phyloP scores from a whole-genome alignment of 2,329 filamentous ascomycete species.

The Biscogniauxia mediterranea region DNA sequence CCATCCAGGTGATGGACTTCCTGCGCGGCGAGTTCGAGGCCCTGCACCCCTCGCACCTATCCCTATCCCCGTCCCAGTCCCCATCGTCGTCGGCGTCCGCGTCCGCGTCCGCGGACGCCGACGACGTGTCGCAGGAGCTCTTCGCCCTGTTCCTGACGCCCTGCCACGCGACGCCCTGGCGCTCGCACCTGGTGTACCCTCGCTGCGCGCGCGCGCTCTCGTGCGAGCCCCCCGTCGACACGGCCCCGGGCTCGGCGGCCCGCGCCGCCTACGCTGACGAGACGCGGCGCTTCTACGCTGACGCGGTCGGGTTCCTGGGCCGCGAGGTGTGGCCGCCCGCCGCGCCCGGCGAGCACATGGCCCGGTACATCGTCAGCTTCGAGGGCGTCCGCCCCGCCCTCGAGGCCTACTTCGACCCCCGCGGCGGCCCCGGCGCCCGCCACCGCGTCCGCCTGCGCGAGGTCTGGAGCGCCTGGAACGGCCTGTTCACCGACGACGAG shows the following conservation, averaged over 20 bases:
- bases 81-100: no score
- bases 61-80: slow-evolving; percentile 27
- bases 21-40: slow-evolving; percentile 72
- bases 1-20: slow-evolving; percentile 70
- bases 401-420: slow-evolving; percentile 40
- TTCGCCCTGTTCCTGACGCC: slow-evolving; percentile 86
- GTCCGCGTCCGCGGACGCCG: slow-evolving; percentile 22
- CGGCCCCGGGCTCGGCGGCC: slow-evolving; percentile 55
- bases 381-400: slow-evolving; percentile 54
- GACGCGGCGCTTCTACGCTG: slow-evolving; percentile 82
- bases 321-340: slow-evolving; percentile 48
- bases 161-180: slow-evolving; percentile 95
- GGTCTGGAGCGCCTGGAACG: slow-evolving; percentile 59
- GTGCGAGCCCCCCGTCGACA: slow-evolving; percentile 83
- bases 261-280: slow-evolving; percentile 77
- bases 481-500: slow-evolving; percentile 61
- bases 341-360: slow-evolving; percentile 38
- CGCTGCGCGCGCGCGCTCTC: slow-evolving; percentile 78
- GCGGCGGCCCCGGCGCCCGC: slow-evolving; percentile 36
- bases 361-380: slow-evolving; percentile 61
- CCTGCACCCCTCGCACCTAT: slow-evolving; percentile 45
- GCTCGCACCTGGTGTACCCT: slow-evolving; percentile 78
- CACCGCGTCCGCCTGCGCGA: slow-evolving; percentile 44
- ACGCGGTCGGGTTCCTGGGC: slow-evolving; percentile 58
- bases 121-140: slow-evolving; percentile 41